These are phyloP conservation scores for Spirogloea muscicola DNA, from an alignment of 139 green algal species.

Conservation along the genomic window DNA sequence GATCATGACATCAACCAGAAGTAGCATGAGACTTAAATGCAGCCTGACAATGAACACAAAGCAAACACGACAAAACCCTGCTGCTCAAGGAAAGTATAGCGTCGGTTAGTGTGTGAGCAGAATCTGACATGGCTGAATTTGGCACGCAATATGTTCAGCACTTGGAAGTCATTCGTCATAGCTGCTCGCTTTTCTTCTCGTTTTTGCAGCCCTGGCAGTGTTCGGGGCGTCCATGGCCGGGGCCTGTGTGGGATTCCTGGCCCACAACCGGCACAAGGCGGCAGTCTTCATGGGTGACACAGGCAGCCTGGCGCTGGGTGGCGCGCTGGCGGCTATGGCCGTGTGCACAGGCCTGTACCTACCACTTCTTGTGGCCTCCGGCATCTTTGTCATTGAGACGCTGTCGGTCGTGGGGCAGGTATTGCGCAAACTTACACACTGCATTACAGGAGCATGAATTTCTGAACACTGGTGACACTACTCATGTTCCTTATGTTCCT, in stretches of 20 bases:
- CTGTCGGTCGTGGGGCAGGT: slow-evolving; percentile 48
- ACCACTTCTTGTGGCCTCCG: slow-evolving; percentile 39
- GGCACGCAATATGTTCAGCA: neutral
- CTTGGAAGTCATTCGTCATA: neutral
- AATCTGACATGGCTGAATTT: neutral
- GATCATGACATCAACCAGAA: neutral
- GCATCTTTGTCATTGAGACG: slow-evolving; percentile 49
- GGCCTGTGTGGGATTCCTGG: slow-evolving; percentile 50
- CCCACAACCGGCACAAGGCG: slow-evolving; percentile 53
- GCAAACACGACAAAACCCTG: neutral
- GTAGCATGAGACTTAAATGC: neutral
- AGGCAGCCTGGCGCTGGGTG: slow-evolving; percentile 55
- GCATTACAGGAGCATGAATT: neutral
- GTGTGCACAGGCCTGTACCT: slow-evolving; percentile 19
- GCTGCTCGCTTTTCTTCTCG: neutral
- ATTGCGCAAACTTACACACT: too few species aligned
- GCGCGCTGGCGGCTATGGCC: slow-evolving; percentile 36
- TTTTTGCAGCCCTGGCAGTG: slow-evolving; percentile 22
- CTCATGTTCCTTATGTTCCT: neutral
- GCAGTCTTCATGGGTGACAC: slow-evolving; percentile 63
- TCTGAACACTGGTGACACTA: neutral
- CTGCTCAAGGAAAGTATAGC: neutral
- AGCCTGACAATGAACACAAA: neutral
- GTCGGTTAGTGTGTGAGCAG: neutral
- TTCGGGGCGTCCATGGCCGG: slow-evolving; percentile 51